Evolutionary conservation across 2,329 filamentous ascomycete species (phyloP).

Genomic region (Sarocladiaceae sp.): DNA sequence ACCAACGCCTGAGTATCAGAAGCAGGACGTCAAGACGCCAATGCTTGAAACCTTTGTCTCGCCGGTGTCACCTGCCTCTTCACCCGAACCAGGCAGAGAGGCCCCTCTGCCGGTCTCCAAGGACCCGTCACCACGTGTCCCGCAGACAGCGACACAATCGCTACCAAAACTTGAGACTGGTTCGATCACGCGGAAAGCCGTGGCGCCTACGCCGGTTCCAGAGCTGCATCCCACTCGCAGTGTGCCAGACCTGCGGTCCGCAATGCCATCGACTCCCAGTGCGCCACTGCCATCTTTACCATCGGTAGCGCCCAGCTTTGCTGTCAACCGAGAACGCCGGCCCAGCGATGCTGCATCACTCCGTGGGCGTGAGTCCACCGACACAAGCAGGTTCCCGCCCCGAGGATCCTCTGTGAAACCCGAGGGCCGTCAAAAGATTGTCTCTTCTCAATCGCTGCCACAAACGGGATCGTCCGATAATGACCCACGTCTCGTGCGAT

Average conservation of each 20-base stretch:
- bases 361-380: constrained; percentile 16
- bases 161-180: constrained; percentile 16
- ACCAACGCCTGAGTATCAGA: constrained; percentile 46
- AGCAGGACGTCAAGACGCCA: constrained; percentile 35
- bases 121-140: constrained; percentile 12
- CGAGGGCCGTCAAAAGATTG: constrained; percentile 15
- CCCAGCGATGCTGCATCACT: constrained; percentile 17
- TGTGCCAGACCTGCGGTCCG: constrained; percentile 17
- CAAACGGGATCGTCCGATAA: constrained; percentile 14
- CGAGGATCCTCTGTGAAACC: constrained; percentile 27
- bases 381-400: constrained; percentile 23
- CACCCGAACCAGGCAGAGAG: constrained; percentile 29
- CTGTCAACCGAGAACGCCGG: neutral
- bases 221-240: constrained; percentile 20
- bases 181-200: constrained; percentile 21
- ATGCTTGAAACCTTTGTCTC: constrained; percentile 32
- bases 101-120: constrained; percentile 5
- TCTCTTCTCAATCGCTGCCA: constrained; percentile 17
- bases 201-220: constrained; percentile 16
- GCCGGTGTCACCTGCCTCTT: constrained; percentile 41
- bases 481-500: constrained; percentile 26
- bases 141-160: constrained; percentile 12
- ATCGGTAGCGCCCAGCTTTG: neutral
- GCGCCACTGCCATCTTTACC: constrained; percentile 18
- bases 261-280: constrained; percentile 15